A percentile compares a stretch with the other conserved stretches of the same genome.
These are phyloP conservation scores for Groenewaldozyma auringiensis DNA, from an alignment of 1,139 yeast genomes.

Conservation along the genomic window DNA sequence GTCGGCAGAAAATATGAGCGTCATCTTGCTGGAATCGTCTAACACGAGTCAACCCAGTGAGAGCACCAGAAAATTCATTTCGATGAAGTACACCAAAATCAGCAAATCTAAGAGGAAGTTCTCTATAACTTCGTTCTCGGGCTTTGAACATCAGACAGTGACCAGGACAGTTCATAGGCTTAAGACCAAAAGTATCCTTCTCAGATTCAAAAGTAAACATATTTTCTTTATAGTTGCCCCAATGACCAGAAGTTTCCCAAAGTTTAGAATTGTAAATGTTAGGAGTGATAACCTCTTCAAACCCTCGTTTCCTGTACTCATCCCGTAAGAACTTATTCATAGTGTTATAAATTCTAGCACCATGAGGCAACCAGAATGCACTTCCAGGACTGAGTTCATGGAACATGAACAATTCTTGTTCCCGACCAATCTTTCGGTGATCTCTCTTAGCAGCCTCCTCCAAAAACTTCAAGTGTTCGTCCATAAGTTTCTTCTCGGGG, in stretches of 20 bases:
- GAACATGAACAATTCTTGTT: constrained; percentile 92
- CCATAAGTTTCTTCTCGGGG: constrained; percentile 97
- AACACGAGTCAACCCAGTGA: constrained; percentile 86
- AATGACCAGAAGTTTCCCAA: constrained; percentile 98
- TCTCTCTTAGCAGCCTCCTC: constrained; percentile 97
- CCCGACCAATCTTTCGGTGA: constrained; percentile 93
- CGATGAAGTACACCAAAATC: constrained; percentile 95
- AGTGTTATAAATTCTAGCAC: constrained; percentile 89
- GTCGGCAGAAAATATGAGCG: constrained; percentile 93
- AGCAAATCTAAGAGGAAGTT: constrained; percentile 92
- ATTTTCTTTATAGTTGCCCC: constrained; percentile 94
- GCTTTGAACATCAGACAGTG: constrained; percentile 85
- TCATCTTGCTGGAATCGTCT: constrained; percentile 99
- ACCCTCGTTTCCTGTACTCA: constrained; percentile 87
- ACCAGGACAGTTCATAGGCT: constrained; percentile 99
- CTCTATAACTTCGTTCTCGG: constrained; percentile 87
- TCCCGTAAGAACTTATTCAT: constrained; percentile 67
- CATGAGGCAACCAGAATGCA: constrained; percentile 97
- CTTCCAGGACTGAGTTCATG: constrained; percentile 96
- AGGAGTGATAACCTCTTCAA: constrained; percentile 96
- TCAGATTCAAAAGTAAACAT: constrained; percentile 96
- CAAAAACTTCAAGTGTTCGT: constrained; percentile 87
- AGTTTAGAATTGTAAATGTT: constrained; percentile 92
- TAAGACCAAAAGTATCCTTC: constrained; percentile 74
- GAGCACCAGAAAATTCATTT: constrained; percentile 90